Evolutionary conservation across 2,329 filamentous ascomycete species (phyloP), one percentile per base, ranked within the genome.

Genomic region (Penicillium polonicum): DNA sequence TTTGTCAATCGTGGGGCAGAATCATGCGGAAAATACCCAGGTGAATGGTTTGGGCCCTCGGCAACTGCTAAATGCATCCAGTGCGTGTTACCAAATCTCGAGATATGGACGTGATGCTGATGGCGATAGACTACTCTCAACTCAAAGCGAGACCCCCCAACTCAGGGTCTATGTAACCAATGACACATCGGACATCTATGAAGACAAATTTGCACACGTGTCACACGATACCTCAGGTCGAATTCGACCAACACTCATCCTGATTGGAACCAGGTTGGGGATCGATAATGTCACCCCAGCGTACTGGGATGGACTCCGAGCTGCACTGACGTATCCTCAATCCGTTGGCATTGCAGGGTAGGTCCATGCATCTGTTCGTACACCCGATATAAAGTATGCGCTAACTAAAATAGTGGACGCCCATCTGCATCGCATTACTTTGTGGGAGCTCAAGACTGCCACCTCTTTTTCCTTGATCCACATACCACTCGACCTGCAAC

Each of bases 11-110:
- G 96, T 67, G 94, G 94, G 19, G 92, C 92, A 25, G 82, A 84
- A 36, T 88, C 89, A 3, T 99, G 94, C 74, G 92, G 91, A 4
- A 97, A 96, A 75, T 90, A 95, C 69, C 94, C 94, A 0, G 94
- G 94, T 38, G 91, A 97, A 76, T 99, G 94, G 94, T 99, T 99
- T 76, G 94, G 94, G 0, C 94, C 94, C n/a, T 97, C 92, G 19
- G 94, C 94, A 7, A 95, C 94, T 10, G 92, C 94, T 46, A 86
- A 88, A 56, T 97, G 94, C 74, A 97, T 99, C 65, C 88, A 94
- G 92, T 95, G 79, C 73, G 89, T 76, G 45, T 4, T 35, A 35
- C 45, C 25, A 31, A 23, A 27, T 8, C 36, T 25, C 35, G 15
- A 25, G 15, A 23, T 4, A 65, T 17, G 13, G 21, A 33, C 19